A percentile compares a stretch with the other conserved stretches of the same genome.
Conservation (phyloP, 257 asterid genomes). For the Gentiana macrophylla region DNA sequence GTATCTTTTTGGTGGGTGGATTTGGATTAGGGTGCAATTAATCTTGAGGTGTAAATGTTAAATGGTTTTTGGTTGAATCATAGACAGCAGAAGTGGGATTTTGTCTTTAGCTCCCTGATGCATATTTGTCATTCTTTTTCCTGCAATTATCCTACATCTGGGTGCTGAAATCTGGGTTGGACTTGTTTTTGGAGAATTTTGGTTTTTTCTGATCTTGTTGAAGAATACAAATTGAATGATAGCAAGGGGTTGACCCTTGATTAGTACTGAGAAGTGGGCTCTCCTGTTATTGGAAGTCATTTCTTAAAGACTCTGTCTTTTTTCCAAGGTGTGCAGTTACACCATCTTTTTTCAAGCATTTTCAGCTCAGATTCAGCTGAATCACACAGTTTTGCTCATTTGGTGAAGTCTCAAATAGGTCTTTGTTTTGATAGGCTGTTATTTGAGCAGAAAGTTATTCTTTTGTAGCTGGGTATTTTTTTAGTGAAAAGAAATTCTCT, state of each 20-base stretch:
- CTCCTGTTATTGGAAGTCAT: not conserved
- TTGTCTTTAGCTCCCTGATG: not conserved
- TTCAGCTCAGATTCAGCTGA: not conserved
- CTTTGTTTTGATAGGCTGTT: too few species aligned
- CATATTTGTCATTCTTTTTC: not conserved
- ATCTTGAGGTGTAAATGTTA: not conserved
- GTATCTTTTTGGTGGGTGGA: not conserved
- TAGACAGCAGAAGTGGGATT: slow-evolving; percentile 10
- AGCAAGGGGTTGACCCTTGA: slow-evolving; percentile 5
- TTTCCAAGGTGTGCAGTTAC: slow-evolving; percentile 2
- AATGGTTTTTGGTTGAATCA: not conserved
- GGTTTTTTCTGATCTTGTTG: not conserved
- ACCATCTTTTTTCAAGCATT: not conserved
- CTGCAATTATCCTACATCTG: not conserved
- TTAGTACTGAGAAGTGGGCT: not conserved
- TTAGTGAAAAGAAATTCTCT: too few species aligned
- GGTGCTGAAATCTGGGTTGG: slow-evolving; percentile 5
- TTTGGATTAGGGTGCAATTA: not conserved
- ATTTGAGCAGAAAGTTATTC: too few species aligned
- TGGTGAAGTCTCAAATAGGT: not conserved
- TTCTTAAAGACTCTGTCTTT: not conserved
- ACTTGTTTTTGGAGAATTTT: not conserved
- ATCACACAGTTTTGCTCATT: not conserved
- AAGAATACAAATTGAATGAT: not conserved
- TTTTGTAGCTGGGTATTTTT: too few species aligned